Evolutionary conservation across 2,329 filamentous ascomycete genomes (phyloP), one percentile per base, ranked within the genome.

Genomic region (Gaeumannomyces tritici): DNA sequence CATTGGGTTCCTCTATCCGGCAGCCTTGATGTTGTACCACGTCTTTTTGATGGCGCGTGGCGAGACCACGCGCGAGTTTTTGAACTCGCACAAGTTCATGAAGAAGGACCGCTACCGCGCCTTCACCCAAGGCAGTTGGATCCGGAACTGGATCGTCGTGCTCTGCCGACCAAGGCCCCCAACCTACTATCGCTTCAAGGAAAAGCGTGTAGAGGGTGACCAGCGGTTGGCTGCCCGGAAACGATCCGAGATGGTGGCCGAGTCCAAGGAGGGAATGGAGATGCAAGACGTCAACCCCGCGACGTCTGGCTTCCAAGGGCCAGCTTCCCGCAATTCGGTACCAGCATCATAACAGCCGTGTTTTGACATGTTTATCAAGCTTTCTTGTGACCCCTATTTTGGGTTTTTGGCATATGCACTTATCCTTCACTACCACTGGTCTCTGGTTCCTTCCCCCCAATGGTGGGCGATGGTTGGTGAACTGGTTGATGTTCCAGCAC

Each of bases 11-110:
- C 80, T 88, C 7, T 99, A 99, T 73, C 93, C 93, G 0, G 84
- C 88, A 55, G 90, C 91, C 56, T 79, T 99, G 7, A 90, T 87
- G 79, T 83, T 84, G 27, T 99, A 99, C 73, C 95, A 99, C 75
- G 72, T 98, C 58, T 97, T 96, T 77, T 81, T 99, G 56, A 91
- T 96, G 77, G 89, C 86, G 8, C 83, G 93, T 35, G 95, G 93
- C 59, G 93, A 99, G 78, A 99, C 93, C 0, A 99, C 95, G 0
- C 83, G 95, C 68, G 95, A 99, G 75, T 97, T 96, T 73, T 85
- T 99, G 66, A 96, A 96, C 75, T 93, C 90, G 5, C 91, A 96
- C 75, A 98, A 98, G 74, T 98, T 99, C 73, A 79, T 89, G 66
- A 96, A 95, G 76, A 89, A 89, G 69, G 93, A 99, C 73, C 86